Conservation (phyloP, 768 basidiomycete genomes). For the Sarcodon aspratus region DNA sequence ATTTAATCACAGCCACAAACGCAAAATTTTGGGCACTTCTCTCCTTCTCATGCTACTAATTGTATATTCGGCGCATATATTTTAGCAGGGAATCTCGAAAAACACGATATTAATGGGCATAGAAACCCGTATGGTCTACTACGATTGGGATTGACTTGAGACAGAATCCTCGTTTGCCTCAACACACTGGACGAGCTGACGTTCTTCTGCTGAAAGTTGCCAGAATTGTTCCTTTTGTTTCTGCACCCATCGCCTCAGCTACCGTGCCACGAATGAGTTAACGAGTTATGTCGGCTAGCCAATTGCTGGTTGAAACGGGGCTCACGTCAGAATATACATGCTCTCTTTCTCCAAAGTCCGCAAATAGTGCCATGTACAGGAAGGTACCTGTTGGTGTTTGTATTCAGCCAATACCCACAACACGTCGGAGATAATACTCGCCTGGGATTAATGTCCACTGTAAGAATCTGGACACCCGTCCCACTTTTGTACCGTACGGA, state of each 20-base stretch:
- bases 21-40: no score
- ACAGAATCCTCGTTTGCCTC: no score
- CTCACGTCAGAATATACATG: conserved; percentile 61
- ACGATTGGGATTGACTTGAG: no score
- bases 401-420: neutral
- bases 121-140: no score
- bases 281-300: no score
- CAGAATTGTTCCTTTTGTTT: neutral
- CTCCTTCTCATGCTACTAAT: no score
- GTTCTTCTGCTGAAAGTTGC: neutral
- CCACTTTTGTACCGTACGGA: conserved; percentile 2
- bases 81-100: no score
- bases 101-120: no score
- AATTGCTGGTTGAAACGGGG: conserved; percentile 2
- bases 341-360: conserved; percentile 61
- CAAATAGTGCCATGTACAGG: conserved; percentile 47
- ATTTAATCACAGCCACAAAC: no score
- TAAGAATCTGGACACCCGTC: conserved; percentile 2
- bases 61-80: no score
- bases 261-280: neutral
- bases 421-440: neutral
- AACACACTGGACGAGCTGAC: neutral
- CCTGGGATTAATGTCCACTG: conserved; percentile 1
- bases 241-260: neutral
- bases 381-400: conserved; percentile 28